Conservation (phyloP, 768 basidiomycete genomes). For the Boletales sp. region DNA sequence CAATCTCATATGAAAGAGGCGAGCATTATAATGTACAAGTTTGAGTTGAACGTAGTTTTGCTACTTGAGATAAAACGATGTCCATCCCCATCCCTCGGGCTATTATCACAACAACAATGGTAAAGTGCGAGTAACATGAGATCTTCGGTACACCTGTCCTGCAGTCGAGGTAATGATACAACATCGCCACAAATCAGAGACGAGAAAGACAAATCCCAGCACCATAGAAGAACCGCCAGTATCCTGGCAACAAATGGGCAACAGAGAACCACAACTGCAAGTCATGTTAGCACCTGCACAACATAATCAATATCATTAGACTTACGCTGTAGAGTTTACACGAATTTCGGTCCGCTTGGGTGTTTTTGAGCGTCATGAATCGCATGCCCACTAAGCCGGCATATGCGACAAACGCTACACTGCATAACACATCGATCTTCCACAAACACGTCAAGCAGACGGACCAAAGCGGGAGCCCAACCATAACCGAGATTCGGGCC, state of each 20-base stretch:
- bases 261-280: constrained; percentile 30
- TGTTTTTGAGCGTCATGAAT: constrained; percentile 20
- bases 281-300: neutral
- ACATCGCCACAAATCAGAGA: neutral
- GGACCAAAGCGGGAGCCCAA: constrained; percentile 30
- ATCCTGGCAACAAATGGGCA: constrained; percentile 28
- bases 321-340: constrained; percentile 32
- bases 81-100: no score
- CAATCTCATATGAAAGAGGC: no score
- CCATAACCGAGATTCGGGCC: constrained; percentile 23
- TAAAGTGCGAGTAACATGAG: no score
- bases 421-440: constrained; percentile 25
- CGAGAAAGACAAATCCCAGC: constrained; percentile 7
- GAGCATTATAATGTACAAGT: no score
- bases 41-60: no score
- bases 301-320: neutral
- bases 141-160: neutral
- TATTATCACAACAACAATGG: no score
- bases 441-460: constrained; percentile 24
- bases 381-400: constrained; percentile 23
- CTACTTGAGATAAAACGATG: no score
- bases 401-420: constrained; percentile 24
- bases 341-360: constrained; percentile 24
- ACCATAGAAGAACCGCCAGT: constrained; percentile 27
- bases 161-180: constrained; percentile 11